Evolutionary conservation across 495 filamentous ascomycete genomes (phyloP), one percentile per base, ranked within the genome.

Genomic region (Trichoderma virens): DNA sequence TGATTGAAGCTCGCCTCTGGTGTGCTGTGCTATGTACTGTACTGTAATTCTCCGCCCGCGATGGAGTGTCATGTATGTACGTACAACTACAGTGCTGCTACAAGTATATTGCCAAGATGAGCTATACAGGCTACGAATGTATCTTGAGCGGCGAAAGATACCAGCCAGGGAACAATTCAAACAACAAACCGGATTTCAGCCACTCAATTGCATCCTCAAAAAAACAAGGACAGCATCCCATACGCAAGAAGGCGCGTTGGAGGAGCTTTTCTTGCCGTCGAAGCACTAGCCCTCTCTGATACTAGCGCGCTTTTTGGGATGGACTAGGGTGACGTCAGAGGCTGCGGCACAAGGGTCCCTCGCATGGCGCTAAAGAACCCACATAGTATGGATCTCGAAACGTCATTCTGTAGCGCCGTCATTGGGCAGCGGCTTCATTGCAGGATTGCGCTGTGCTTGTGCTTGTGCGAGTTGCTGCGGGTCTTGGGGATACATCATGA

Each of bases 331-430:
- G 51, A 56, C 51, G 51, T 56, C 51, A 56, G 51, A 9, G 51
- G 51, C 51, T 56, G 51, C 51, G 51, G 51, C 51, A 56, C 25
- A 27, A 56, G 25, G 51, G 51, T 28, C 51, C 25, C 20, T 56
- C 5, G 23, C 23, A 7, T 8, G 20, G 25, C 16, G 51, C 51
- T 30, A 9, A 28, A 4, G 3, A 9, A 5, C 27, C 51, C 51
- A 56, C 27, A 56, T 56, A 28, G 23, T 56, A 56, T 56, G 51
- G 51, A 30, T 30, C 51, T n/a, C 51, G 16, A 30, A 30, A 56
- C 51, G 51, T 56, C 51, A 56, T 56, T 30, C 27, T 56, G 25
- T 18, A 27, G 51, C 43, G 43, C 43, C n/a, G 43, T 23, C 43
- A 47, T 47, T 47, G 43, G 43, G n/a, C 18, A 18, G 16, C 5